Conservation (phyloP, 2,329 filamentous ascomycete species). For the Fusarium udum region DNA sequence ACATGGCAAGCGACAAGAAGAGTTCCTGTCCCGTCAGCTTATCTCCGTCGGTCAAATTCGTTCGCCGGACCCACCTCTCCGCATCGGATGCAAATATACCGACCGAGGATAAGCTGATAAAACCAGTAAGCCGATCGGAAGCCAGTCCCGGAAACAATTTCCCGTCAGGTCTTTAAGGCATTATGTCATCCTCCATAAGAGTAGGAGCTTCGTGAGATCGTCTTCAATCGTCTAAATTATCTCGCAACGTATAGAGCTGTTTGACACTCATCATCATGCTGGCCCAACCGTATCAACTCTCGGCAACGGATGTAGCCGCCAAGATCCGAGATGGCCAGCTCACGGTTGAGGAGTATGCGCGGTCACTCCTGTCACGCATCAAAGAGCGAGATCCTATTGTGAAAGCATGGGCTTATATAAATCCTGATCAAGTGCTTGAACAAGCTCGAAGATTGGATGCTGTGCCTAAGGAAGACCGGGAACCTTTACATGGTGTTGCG, state of each 20-base stretch:
- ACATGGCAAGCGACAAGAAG: background rate
- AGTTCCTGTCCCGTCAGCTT: background rate
- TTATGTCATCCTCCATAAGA: constrained; percentile 6
- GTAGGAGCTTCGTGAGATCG: background rate
- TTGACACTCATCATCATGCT: background rate
- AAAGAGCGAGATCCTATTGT: background rate
- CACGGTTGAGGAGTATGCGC: constrained; percentile 30
- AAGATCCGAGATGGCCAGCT: constrained; percentile 5
- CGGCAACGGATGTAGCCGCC: background rate
- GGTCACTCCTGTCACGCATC: constrained; percentile 10
- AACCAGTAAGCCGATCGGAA: background rate
- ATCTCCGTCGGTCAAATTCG: background rate
- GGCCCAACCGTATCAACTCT: background rate
- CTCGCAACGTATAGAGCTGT: accelerated
- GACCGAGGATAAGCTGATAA: background rate
- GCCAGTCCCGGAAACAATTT: background rate
- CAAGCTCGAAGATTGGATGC: constrained; percentile 8
- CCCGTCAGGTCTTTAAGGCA: background rate
- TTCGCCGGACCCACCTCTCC: background rate
- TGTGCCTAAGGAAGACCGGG: background rate
- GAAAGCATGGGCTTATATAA: constrained; percentile 8
- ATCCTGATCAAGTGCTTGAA: background rate
- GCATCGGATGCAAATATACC: background rate
- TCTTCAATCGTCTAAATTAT: background rate
- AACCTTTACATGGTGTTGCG: constrained; percentile 18